phyloP scores from a whole-genome alignment of 2,329 filamentous ascomycete genomes.

The Botrytis tulipae region DNA sequence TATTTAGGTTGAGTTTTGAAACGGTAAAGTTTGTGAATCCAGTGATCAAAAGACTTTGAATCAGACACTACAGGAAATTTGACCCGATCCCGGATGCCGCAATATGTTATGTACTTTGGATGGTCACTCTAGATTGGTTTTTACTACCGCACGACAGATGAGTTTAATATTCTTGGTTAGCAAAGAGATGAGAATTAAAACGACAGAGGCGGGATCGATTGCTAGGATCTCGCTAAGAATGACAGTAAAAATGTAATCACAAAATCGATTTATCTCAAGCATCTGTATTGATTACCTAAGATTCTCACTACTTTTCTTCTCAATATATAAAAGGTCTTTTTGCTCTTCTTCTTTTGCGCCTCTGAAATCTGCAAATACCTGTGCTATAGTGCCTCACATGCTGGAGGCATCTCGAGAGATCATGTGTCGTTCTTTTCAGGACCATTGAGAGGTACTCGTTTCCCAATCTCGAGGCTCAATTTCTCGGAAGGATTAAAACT shows the following conservation, averaged over 20 bases:
- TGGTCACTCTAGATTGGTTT: neutral
- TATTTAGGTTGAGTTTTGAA: too few relatives aligned
- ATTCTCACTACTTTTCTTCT: neutral
- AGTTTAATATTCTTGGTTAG: neutral
- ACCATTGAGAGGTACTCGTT: neutral
- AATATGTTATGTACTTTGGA: too few relatives aligned
- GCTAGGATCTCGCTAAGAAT: neutral
- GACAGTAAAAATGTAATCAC: neutral
- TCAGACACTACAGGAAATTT: too few relatives aligned
- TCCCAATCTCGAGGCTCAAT: neutral
- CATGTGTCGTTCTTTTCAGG: neutral
- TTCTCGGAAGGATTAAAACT: too few relatives aligned
- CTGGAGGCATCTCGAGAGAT: rapidly evolving
- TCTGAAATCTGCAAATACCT: neutral
- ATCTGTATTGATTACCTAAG: neutral
- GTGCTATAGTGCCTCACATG: neutral
- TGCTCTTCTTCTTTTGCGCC: neutral
- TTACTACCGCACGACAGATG: neutral
- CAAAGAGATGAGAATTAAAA: neutral
- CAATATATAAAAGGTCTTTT: neutral
- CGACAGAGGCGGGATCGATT: neutral
- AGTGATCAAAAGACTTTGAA: too few relatives aligned
- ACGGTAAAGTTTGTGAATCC: rapidly evolving
- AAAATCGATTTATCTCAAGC: neutral
- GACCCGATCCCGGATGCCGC: too few relatives aligned